Evolutionary conservation across 805 yeast species (phyloP).

Genomic region (Candida broadrunensis): DNA sequence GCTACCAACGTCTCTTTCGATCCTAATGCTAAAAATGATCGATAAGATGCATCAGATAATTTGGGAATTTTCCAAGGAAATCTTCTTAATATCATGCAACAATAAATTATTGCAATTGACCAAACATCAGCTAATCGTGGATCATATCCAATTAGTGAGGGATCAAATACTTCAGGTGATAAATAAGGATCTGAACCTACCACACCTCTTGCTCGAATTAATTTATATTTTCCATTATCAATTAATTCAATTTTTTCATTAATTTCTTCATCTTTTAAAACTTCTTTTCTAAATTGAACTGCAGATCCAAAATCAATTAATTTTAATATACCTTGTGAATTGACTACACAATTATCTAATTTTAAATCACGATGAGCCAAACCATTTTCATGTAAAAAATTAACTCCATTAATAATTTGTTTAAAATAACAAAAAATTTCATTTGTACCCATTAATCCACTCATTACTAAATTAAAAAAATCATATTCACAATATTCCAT

Average conservation of each 20-base stretch:
- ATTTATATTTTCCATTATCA: constrained; percentile 47
- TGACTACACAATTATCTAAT: constrained; percentile 89
- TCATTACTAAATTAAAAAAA: constrained; percentile 90
- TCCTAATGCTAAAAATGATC: constrained; percentile 43
- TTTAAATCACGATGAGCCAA: constrained; percentile 92
- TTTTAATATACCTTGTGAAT: constrained; percentile 69
- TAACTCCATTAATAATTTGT: constrained; percentile 75
- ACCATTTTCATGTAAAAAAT: constrained; percentile 75
- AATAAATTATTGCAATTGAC: constrained; percentile 89
- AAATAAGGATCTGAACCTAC: constrained; percentile 96
- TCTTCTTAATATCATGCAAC: constrained; percentile 82
- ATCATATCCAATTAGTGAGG: constrained; percentile 54
- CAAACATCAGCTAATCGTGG: constrained; percentile 88
- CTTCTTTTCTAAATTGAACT: constrained; percentile 68
- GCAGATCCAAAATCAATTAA: constrained; percentile 94
- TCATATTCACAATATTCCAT: constrained; percentile 95
- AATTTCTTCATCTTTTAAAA: constrained; percentile 3
- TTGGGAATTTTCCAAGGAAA: constrained; percentile 98
- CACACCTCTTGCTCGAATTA: constrained; percentile 69
- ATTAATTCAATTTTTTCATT: constrained; percentile 4
- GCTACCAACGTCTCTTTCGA: background rate
- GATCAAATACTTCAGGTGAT: constrained; percentile 82
- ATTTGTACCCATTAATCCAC: constrained; percentile 66
- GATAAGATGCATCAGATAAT: constrained; percentile 67
- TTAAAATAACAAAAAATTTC: constrained; percentile 81